Percentiles rank a stretch among this genome's conserved stretches.
Evolutionary conservation across 495 filamentous ascomycete genomes (phyloP).

Genomic region (Talaromyces trachyspermus): DNA sequence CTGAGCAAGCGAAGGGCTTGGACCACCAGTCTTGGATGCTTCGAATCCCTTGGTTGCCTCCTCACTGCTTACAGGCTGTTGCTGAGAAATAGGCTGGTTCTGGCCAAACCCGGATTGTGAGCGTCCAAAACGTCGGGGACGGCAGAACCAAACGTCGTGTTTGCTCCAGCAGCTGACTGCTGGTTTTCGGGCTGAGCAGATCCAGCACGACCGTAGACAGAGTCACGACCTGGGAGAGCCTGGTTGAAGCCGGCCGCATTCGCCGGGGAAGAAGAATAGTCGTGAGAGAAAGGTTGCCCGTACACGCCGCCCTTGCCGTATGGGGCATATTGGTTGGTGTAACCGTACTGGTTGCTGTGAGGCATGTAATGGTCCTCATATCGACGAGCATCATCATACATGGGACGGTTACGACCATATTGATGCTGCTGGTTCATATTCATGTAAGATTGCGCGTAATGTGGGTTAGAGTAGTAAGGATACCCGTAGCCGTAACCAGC

Average conservation of each 20-base stretch:
- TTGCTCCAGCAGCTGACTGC: conserved; percentile 45
- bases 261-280: conserved; percentile 70
- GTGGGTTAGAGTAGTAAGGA: conserved; percentile 75
- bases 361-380: conserved; percentile 50
- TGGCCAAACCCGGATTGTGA: conserved; percentile 61
- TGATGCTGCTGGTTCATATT: conserved; percentile 52
- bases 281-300: conserved; percentile 76
- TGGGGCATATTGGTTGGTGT: conserved; percentile 61
- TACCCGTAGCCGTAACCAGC: conserved; percentile 58
- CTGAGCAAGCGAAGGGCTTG: conserved; percentile 76
- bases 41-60: conserved; percentile 75
- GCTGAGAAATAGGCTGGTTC: conserved; percentile 57
- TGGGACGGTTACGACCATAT: conserved; percentile 46
- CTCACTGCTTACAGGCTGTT: conserved; percentile 50
- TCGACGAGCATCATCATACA: conserved; percentile 49
- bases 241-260: conserved; percentile 64
- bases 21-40: conserved; percentile 66
- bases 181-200: conserved; percentile 66
- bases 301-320: conserved; percentile 77
- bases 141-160: conserved; percentile 56
- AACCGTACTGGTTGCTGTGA: conserved; percentile 54
- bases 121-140: conserved; percentile 77
- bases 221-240: conserved; percentile 56
- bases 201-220: conserved; percentile 70
- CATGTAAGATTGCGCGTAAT: conserved; percentile 69